Conservation (phyloP, 768 basidiomycete species). For the Agaricus blazei region DNA sequence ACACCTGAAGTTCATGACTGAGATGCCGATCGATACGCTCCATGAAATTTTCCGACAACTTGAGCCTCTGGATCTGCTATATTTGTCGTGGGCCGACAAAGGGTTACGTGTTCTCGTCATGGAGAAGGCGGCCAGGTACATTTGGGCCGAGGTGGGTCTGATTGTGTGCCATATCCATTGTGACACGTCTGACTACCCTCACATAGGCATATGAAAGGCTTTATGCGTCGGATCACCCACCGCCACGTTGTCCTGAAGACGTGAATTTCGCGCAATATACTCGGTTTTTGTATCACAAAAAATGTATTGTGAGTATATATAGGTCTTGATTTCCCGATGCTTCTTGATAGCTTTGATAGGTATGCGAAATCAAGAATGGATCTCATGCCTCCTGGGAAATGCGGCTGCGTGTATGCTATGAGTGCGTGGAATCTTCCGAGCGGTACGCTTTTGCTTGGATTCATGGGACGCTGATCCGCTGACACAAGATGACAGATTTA, state of each 20-base stretch:
- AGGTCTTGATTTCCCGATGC: background rate
- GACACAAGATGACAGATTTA: background rate
- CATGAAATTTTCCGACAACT: slow-evolving; percentile 34
- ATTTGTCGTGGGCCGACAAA: slow-evolving; percentile 31
- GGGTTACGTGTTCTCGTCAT: slow-evolving; percentile 28
- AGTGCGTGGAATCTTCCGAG: background rate
- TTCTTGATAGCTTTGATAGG: background rate
- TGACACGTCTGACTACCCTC: background rate
- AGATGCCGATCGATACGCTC: slow-evolving; percentile 29
- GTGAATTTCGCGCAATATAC: slow-evolving; percentile 1
- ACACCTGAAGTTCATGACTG: slow-evolving; percentile 20
- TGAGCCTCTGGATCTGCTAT: slow-evolving; percentile 33
- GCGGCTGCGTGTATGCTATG: background rate
- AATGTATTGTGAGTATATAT: background rate
- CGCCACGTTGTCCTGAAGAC: background rate
- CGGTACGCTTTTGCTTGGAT: background rate
- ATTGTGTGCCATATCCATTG: background rate
- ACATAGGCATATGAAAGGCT: background rate
- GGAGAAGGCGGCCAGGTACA: slow-evolving; percentile 9
- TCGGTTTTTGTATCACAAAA: background rate
- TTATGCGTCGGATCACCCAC: background rate
- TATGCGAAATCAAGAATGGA: background rate
- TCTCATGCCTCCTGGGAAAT: background rate
- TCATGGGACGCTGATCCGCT: no score
- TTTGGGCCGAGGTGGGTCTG: slow-evolving; percentile 29